phyloP scores from a whole-genome alignment of 352 stramenopile genomes.

The Phytophthora ramorum region DNA sequence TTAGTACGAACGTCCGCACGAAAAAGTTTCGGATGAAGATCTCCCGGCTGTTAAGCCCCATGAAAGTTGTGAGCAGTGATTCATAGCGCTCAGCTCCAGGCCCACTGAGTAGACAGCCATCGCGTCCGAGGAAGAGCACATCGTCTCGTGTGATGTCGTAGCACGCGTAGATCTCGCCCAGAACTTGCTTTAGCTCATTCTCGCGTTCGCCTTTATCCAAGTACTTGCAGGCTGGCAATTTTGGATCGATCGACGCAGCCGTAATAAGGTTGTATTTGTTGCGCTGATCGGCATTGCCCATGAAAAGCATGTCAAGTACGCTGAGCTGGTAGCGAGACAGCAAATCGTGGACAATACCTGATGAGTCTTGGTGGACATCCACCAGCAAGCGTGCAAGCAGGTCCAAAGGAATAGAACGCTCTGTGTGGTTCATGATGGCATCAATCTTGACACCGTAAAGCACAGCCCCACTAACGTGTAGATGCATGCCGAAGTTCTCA shows the following conservation, averaged over 20 bases:
- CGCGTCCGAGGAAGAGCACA: slow-evolving; percentile 94
- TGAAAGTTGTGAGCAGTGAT: slow-evolving; percentile 94
- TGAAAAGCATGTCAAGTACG: slow-evolving; percentile 96
- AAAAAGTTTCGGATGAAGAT: slow-evolving; percentile 99
- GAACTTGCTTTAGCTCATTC: slow-evolving; percentile 97
- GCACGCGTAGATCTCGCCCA: slow-evolving; percentile 95
- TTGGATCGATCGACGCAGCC: slow-evolving; percentile 95
- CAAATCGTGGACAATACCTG: slow-evolving; percentile 94
- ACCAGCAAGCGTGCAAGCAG: slow-evolving; percentile 95
- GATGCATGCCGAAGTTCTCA: slow-evolving; percentile 95
- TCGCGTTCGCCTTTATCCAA: slow-evolving; percentile 97
- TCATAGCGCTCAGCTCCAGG: slow-evolving; percentile 96
- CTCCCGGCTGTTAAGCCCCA: slow-evolving; percentile 96
- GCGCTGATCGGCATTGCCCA: slow-evolving; percentile 92
- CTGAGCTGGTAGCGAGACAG: slow-evolving; percentile 96
- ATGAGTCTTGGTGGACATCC: slow-evolving; percentile 97
- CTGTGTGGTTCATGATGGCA: slow-evolving; percentile 96
- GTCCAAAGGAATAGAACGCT: slow-evolving; percentile 96
- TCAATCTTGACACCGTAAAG: slow-evolving; percentile 93
- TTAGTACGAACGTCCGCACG: slow-evolving; percentile 95
- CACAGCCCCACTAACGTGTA: slow-evolving; percentile 76
- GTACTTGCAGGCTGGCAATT: slow-evolving; percentile 97
- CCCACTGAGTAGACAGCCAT: slow-evolving; percentile 94
- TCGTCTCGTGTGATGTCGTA: slow-evolving; percentile 98
- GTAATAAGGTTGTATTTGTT: slow-evolving; percentile 99